A percentile compares a stretch with the other conserved stretches of the same genome.
Conservation (phyloP, 208 protist species). For the Trypanosoma platydactyli region DNA sequence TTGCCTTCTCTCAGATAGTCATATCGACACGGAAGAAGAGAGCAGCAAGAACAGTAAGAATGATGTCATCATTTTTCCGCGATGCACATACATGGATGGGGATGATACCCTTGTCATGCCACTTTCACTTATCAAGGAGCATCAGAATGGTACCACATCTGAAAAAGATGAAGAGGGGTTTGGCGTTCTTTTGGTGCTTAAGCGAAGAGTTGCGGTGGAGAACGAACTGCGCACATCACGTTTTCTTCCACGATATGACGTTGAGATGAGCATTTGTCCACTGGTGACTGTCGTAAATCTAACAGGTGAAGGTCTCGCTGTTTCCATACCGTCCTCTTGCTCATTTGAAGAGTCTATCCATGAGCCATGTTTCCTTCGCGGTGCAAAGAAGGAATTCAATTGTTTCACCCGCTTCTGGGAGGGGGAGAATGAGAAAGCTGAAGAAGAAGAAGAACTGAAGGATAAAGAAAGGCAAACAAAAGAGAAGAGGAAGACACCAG, state of each 20-base stretch:
- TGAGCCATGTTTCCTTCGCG: conserved; percentile 4
- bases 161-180: not conserved
- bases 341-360: not conserved
- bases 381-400: conserved; percentile 18
- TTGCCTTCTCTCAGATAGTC: conserved; percentile 10
- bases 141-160: not conserved
- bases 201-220: conserved; percentile 26
- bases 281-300: conserved; percentile 35
- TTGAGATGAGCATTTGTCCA: conserved; percentile 32
- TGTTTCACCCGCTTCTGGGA: conserved; percentile 12
- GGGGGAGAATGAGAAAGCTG: too few species aligned
- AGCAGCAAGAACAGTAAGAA: not conserved
- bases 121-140: conserved; percentile 17
- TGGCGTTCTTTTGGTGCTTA: conserved; percentile 28
- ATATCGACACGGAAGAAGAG: not conserved
- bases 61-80: conserved; percentile 1
- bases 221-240: conserved; percentile 22
- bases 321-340: conserved; percentile 13
- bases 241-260: conserved; percentile 37
- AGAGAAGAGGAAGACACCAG: not conserved
- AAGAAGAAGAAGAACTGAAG: too few species aligned
- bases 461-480: too few species aligned
- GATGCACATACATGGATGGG: conserved; percentile 17
- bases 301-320: conserved; percentile 24
- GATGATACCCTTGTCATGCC: conserved; percentile 33